Base-by-base conservation (phyloP, 2,329 filamentous ascomycete genomes). In the Scedosporium minutisporum region DNA sequence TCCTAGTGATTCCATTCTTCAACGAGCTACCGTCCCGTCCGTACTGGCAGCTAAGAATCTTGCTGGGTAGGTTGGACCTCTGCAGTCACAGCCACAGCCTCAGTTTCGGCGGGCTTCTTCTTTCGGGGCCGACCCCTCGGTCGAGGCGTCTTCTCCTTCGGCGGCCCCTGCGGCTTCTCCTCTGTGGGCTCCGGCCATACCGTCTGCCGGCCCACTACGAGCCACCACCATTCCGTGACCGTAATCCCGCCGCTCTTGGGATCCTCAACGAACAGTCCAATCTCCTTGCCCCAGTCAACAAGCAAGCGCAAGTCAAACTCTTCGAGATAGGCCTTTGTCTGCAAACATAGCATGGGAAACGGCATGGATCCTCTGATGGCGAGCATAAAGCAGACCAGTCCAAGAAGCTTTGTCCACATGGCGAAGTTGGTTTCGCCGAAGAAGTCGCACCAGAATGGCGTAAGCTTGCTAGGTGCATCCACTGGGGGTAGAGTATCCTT, bases 381-480 rank as follows among this genome's bases (percentile, higher is more conserved):
- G 41, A 89, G 73, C 33, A 82, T 76, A 65, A 89, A 85, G 41
- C 86, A 76, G 2, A 90, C 78, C 4, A 85, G 81, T 4, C 83
- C 80, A 4, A 91, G 71, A 10, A 88, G 78, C 65, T 85, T 81
- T 62, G 82, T 80, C 87, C 89, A 92, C 62, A 86, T 80, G 0
- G 76, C 73, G n/a, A 71, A 71, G 64, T 90, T 80, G 0, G 83
- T 68, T 5, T 80, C 75, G 6, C 83, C 86, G 64, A 88, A 84
- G 64, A 92, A 85, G 70, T 88, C 87, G 61, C 85, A 82, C 89
- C 89, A 93, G 61, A 90, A 80, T 0, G 89, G 89, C 3, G 90
- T 76, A 51, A 83, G 81, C 10, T 78, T 77, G 4, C 68, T 69
- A 2, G 75, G 73, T 1, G 79, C 77, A 14, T 70, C 64, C 0